Percentiles rank a stretch among this genome's conserved stretches.
phyloP scores from a whole-genome alignment of 225 moss, liverwort and hornwort species.

The Polytrichum commune region DNA sequence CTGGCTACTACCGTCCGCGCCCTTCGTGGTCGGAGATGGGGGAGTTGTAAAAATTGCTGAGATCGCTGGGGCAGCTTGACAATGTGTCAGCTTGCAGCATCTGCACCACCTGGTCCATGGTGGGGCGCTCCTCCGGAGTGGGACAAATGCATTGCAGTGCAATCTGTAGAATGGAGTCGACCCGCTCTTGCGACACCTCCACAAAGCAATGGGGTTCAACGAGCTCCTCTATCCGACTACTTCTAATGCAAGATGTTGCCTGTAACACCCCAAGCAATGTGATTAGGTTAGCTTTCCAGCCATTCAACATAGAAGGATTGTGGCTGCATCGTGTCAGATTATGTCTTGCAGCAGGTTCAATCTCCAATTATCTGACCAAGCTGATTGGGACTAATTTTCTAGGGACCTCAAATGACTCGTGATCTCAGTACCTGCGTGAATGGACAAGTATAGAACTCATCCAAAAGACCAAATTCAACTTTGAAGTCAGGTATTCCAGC shows the following conservation, averaged over 20 bases:
- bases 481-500: too few relatives aligned
- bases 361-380: too few relatives aligned
- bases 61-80: conserved; percentile 79
- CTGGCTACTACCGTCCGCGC: conserved; percentile 27
- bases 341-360: neutral
- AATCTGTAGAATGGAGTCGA: conserved; percentile 65
- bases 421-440: too few relatives aligned
- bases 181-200: conserved; percentile 43
- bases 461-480: too few relatives aligned
- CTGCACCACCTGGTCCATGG: conserved; percentile 81
- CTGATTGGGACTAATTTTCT: too few relatives aligned
- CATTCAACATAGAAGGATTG: neutral
- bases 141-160: conserved; percentile 74
- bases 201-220: conserved; percentile 33
- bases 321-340: neutral
- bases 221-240: conserved; percentile 24
- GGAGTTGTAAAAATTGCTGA: conserved; percentile 50
- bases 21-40: conserved; percentile 39
- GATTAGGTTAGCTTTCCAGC: too few relatives aligned
- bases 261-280: conserved; percentile 11
- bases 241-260: conserved; percentile 41
- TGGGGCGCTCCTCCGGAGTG: conserved; percentile 66
- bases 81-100: conserved; percentile 67
- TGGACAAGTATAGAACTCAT: too few relatives aligned
- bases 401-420: too few relatives aligned